A percentile compares a stretch with the other conserved stretches of the same genome.
These are phyloP conservation scores for Yarrowia sp. DNA, from an alignment of 805 yeast genomes.

Conservation along the genomic window DNA sequence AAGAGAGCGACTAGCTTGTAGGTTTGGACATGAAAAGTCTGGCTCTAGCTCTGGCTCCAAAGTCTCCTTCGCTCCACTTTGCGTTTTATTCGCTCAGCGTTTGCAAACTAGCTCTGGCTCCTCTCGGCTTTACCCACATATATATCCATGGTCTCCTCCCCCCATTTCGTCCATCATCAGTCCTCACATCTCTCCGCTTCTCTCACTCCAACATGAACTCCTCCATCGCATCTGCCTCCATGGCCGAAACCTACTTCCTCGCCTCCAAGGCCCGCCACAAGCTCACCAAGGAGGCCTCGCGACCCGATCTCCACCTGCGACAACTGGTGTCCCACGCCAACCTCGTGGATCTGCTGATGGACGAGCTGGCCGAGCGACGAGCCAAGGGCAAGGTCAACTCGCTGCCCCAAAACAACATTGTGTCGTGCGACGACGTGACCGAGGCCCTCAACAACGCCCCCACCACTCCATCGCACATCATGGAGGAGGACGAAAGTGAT, in stretches of 20 bases:
- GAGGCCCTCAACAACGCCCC: constrained; percentile 7
- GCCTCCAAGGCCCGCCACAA: constrained; percentile 71
- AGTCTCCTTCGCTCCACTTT: not conserved
- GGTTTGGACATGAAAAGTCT: not conserved
- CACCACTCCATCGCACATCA: constrained; percentile 39
- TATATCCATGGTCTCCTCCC: constrained; percentile 1
- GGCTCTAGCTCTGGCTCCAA: constrained; percentile 12
- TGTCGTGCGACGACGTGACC: constrained; percentile 40
- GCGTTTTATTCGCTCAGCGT: not conserved
- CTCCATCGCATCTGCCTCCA: constrained; percentile 44
- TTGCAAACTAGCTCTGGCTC: constrained; percentile 6
- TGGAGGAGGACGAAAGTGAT: constrained; percentile 43
- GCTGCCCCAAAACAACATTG: constrained; percentile 6
- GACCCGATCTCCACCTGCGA: constrained; percentile 63
- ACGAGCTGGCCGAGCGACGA: constrained; percentile 46
- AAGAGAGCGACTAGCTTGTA: too few relatives aligned
- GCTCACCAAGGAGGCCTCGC: constrained; percentile 66
- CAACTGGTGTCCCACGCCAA: constrained; percentile 73
- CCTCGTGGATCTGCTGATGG: constrained; percentile 70
- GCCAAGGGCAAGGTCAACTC: constrained; percentile 21
- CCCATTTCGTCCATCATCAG: not conserved
- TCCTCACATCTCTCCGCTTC: not conserved
- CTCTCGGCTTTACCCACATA: constrained; percentile 32
- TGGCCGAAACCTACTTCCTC: constrained; percentile 63
- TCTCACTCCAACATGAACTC: constrained; percentile 8